Conservation (phyloP, 768 basidiomycete genomes). For the Phylloporus rhodoxanthus region DNA sequence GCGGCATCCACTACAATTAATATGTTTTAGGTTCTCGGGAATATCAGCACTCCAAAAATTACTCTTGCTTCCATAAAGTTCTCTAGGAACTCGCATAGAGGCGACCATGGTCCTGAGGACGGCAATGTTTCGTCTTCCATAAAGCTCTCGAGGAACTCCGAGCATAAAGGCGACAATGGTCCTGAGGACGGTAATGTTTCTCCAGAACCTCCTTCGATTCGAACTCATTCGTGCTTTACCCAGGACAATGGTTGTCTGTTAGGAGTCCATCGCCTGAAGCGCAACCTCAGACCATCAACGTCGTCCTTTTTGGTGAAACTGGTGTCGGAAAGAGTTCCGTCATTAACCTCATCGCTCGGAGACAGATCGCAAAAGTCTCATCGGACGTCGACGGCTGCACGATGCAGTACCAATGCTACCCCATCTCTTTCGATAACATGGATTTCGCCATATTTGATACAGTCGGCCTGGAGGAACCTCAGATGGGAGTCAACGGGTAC, state of each 20-base stretch:
- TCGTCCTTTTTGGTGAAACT: conserved; percentile 39
- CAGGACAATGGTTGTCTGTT: not conserved
- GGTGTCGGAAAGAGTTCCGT: conserved; percentile 33
- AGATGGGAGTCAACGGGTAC: conserved; percentile 25
- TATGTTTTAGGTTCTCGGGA: no score
- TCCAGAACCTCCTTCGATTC: not conserved
- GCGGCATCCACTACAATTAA: not conserved
- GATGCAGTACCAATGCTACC: conserved; percentile 27
- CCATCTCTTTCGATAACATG: conserved; percentile 16
- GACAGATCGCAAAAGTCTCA: conserved; percentile 23
- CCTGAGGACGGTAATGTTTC: conserved; percentile 9
- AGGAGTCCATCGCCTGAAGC: not conserved
- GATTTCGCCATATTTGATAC: conserved; percentile 30
- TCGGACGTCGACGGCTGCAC: conserved; percentile 33
- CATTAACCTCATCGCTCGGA: conserved; percentile 28
- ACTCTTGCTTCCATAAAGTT: not conserved
- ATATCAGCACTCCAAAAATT: no score
- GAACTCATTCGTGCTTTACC: conserved; percentile 5
- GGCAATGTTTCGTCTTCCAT: not conserved
- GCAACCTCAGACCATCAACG: conserved; percentile 20
- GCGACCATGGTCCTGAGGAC: conserved; percentile 5
- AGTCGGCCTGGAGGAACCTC: conserved; percentile 31
- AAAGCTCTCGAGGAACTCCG: not conserved
- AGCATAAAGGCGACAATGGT: not conserved
- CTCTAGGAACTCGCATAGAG: not conserved